These are phyloP conservation scores for Drosera capensis DNA, from an alignment of 148 eudicot genomes.

Conservation along the genomic window DNA sequence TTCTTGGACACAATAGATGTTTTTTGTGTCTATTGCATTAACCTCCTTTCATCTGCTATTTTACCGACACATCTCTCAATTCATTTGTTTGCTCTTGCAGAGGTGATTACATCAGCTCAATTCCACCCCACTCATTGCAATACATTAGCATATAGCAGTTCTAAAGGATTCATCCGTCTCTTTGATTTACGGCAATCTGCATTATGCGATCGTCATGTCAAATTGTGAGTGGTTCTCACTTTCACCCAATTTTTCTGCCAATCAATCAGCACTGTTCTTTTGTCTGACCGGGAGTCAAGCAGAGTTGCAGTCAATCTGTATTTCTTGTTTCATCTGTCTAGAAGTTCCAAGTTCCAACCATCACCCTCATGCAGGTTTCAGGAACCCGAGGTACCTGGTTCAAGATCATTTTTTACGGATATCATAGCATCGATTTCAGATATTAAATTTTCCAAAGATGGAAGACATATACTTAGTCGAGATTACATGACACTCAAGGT, in stretches of 20 bases:
- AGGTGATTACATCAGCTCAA: constrained; percentile 79
- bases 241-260: too few relatives aligned
- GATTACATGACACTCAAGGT: constrained; percentile 80
- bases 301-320: neutral
- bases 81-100: constrained; percentile 19
- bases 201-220: constrained; percentile 60
- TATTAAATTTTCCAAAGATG: constrained; percentile 53
- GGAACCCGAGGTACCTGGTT: constrained; percentile 21
- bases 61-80: too few relatives aligned
- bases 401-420: constrained; percentile 56
- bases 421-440: constrained; percentile 57
- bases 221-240: constrained; percentile 36
- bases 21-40: too few relatives aligned
- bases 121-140: constrained; percentile 74
- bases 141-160: constrained; percentile 69
- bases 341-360: neutral
- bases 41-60: too few relatives aligned
- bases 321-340: neutral
- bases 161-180: constrained; percentile 67
- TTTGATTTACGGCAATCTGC: constrained; percentile 79
- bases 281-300: too few relatives aligned
- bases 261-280: too few relatives aligned
- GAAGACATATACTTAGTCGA: constrained; percentile 61
- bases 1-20: too few relatives aligned
- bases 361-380: constrained; percentile 12